Evolutionary conservation across 345 rosid species (phyloP).

Genomic region (Hibiscus trionum): DNA sequence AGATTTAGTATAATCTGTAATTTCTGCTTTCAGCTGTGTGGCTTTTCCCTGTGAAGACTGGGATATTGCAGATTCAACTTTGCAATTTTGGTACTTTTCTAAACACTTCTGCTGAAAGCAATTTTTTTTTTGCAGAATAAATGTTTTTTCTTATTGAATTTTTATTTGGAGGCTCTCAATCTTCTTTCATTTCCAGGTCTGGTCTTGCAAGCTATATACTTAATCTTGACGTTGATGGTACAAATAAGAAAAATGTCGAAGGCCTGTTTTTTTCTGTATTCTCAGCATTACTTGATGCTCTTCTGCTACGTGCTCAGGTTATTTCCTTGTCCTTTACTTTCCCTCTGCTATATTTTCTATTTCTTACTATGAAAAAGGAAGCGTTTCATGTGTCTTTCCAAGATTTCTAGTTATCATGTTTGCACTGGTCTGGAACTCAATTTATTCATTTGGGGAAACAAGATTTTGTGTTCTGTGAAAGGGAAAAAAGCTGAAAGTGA

Average conservation of each 20-base stretch:
- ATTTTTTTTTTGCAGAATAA: neutral
- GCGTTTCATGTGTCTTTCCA: neutral
- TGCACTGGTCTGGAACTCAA: neutral
- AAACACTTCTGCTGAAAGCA: neutral
- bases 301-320: constrained; percentile 89
- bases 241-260: constrained; percentile 40
- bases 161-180: constrained; percentile 1
- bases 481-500: neutral
- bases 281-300: constrained; percentile 76
- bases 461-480: too few species aligned
- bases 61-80: constrained; percentile 97
- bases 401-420: neutral
- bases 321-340: constrained; percentile 11
- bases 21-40: constrained; percentile 61
- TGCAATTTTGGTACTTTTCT: constrained; percentile 74
- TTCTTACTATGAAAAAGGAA: too few species aligned
- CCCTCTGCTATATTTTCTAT: neutral
- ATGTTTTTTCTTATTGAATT: neutral
- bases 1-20: constrained; percentile 18
- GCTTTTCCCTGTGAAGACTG: constrained; percentile 91
- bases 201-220: constrained; percentile 65
- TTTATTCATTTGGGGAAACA: neutral
- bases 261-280: constrained; percentile 62
- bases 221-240: constrained; percentile 39
- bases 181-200: constrained; percentile 49